Conservation (phyloP, 306 rosid species). For the Oxytropis ochrocephala region DNA sequence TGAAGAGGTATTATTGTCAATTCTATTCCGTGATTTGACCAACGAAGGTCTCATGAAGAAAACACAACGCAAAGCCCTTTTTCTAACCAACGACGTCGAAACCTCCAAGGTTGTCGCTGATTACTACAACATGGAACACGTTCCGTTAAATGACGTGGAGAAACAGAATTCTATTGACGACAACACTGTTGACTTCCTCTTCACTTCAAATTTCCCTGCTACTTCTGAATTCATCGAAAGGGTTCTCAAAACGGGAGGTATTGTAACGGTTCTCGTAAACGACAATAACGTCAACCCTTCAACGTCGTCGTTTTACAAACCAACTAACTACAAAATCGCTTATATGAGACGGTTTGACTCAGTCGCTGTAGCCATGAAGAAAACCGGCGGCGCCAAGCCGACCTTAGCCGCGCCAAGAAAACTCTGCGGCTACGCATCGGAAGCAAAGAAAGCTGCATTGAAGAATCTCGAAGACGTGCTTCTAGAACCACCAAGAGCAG, state of each 20-base stretch:
- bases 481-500: conserved; percentile 69
- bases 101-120: not conserved
- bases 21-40: conserved; percentile 37
- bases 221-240: conserved; percentile 37
- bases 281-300: not conserved
- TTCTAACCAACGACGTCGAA: not conserved
- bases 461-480: conserved; percentile 68
- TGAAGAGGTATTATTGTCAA: conserved; percentile 6
- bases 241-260: conserved; percentile 35
- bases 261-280: conserved; percentile 14
- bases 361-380: conserved; percentile 47
- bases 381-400: not conserved
- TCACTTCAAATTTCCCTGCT: conserved; percentile 21
- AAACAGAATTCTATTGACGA: conserved; percentile 17
- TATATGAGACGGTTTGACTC: conserved; percentile 32
- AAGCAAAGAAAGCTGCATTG: conserved; percentile 57
- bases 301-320: not conserved
- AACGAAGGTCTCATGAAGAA: conserved; percentile 45
- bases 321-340: conserved; percentile 32
- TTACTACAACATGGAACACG: conserved; percentile 19
- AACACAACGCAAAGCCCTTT: conserved; percentile 11
- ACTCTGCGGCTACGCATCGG: conserved; percentile 19
- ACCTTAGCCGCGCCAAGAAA: conserved; percentile 23
- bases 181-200: conserved; percentile 34
- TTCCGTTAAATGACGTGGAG: conserved; percentile 19